A percentile compares a stretch with the other conserved stretches of the same genome.
phyloP scores from a whole-genome alignment of 495 filamentous ascomycete genomes.

The Aspergillus egyptiacus region DNA sequence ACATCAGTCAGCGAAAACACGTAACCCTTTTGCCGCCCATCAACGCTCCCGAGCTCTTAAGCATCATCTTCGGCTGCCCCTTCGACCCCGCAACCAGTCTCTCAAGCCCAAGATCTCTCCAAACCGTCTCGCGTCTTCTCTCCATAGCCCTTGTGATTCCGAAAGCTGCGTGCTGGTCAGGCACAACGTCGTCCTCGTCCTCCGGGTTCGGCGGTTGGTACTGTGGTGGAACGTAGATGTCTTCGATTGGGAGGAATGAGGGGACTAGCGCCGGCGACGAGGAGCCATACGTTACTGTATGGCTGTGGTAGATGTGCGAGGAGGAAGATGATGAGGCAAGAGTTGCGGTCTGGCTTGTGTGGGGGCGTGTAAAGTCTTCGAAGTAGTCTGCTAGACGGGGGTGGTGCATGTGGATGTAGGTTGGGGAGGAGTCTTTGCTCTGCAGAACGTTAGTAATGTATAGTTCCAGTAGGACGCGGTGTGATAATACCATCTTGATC shows the following conservation, averaged over 20 bases:
- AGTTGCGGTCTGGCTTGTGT: constrained; percentile 25
- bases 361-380: constrained; percentile 65
- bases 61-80: constrained; percentile 16
- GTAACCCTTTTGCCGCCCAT: constrained; percentile 30
- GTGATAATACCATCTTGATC: too few species aligned
- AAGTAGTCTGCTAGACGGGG: constrained; percentile 82
- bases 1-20: constrained; percentile 35
- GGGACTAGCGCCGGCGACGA: constrained; percentile 32
- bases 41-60: constrained; percentile 16
- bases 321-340: constrained; percentile 18
- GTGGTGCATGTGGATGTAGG: constrained; percentile 79
- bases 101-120: constrained; percentile 79
- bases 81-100: constrained; percentile 51
- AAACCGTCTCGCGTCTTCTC: constrained; percentile 59
- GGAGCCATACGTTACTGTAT: constrained; percentile 30
- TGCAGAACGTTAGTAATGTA: constrained; percentile 29
- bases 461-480: too few species aligned
- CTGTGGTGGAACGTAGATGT: constrained; percentile 84
- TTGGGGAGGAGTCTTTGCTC: constrained; percentile 86
- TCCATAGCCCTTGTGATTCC: constrained; percentile 81
- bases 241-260: constrained; percentile 49
- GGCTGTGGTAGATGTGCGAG: constrained; percentile 16
- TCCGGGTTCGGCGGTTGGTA: constrained; percentile 92
- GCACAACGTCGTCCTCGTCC: constrained; percentile 96
- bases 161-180: constrained; percentile 95